Evolutionary conservation across 768 basidiomycete species (phyloP).

Genomic region (Galerina marginata): DNA sequence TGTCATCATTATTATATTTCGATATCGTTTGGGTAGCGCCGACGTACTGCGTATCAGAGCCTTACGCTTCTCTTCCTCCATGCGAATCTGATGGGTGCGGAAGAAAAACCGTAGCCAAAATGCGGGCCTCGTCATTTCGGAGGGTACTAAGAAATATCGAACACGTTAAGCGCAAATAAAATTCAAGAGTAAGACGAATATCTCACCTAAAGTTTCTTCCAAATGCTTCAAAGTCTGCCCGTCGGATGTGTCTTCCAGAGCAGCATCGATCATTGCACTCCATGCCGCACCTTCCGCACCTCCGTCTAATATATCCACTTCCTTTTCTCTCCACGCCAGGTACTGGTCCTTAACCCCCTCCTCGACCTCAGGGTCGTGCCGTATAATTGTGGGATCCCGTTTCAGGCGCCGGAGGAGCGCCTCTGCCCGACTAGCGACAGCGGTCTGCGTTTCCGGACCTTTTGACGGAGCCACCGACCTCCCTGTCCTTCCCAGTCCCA

Average conservation of each 20-base stretch:
- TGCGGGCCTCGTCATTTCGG: slow-evolving; percentile 58
- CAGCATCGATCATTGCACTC: slow-evolving; percentile 52
- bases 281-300: slow-evolving; percentile 66
- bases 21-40: neutral
- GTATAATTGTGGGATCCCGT: slow-evolving; percentile 76
- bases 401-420: slow-evolving; percentile 74
- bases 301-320: slow-evolving; percentile 57
- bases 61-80: slow-evolving; percentile 81
- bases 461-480: slow-evolving; percentile 32
- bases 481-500: slow-evolving; percentile 23
- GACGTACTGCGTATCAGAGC: slow-evolving; percentile 71
- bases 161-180: slow-evolving; percentile 6
- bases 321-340: slow-evolving; percentile 56
- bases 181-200: slow-evolving; percentile 2
- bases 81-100: slow-evolving; percentile 78
- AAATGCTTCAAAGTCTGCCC: slow-evolving; percentile 58
- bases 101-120: slow-evolving; percentile 96
- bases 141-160: slow-evolving; percentile 61
- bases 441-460: slow-evolving; percentile 50
- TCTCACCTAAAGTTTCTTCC: slow-evolving; percentile 62
- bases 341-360: slow-evolving; percentile 58
- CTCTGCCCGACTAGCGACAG: slow-evolving; percentile 77
- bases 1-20: no score
- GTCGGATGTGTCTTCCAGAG: slow-evolving; percentile 55
- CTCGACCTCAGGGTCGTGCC: slow-evolving; percentile 76